Evolutionary conservation across 345 rosid species (phyloP).

Genomic region (Acer campestre): DNA sequence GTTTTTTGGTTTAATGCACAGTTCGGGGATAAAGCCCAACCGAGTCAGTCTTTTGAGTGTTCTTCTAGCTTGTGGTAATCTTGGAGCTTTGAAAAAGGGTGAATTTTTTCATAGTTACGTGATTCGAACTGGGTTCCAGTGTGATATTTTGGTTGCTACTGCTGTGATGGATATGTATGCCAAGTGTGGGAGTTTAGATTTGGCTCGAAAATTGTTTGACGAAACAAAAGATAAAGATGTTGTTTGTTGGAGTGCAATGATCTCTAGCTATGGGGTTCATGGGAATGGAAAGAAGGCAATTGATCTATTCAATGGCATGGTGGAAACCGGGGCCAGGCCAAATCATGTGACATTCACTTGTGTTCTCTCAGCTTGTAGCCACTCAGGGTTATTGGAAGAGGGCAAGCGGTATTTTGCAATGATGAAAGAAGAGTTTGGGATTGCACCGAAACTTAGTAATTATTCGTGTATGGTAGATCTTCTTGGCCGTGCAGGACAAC

Average conservation of each 20-base stretch:
- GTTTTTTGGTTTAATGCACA: not conserved
- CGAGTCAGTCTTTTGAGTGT: constrained; percentile 5
- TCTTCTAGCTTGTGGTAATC: not conserved
- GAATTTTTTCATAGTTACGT: not conserved
- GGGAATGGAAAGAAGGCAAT: not conserved
- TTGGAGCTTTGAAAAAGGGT: constrained; percentile 2
- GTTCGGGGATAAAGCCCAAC: not conserved
- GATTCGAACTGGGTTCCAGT: not conserved
- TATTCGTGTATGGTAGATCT: constrained; percentile 1
- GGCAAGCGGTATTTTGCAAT: not conserved
- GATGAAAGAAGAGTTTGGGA: not conserved
- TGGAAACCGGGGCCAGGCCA: not conserved
- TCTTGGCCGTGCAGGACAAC: not conserved
- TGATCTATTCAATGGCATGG: not conserved
- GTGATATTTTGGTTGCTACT: not conserved
- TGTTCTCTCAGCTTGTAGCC: not conserved
- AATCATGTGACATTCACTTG: not conserved
- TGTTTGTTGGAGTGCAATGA: constrained; percentile 5
- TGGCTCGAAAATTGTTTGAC: not conserved
- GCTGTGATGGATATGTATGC: constrained; percentile 1
- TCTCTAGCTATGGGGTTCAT: not conserved
- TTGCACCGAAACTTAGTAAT: not conserved
- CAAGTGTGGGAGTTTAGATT: not conserved
- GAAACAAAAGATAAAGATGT: not conserved
- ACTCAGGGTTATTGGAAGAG: not conserved